A percentile compares a stretch with the other conserved stretches of the same genome.
These are phyloP conservation scores for Moniliophthora roreri DNA, from an alignment of 1,284 basidiomycete genomes.

Conservation along the genomic window DNA sequence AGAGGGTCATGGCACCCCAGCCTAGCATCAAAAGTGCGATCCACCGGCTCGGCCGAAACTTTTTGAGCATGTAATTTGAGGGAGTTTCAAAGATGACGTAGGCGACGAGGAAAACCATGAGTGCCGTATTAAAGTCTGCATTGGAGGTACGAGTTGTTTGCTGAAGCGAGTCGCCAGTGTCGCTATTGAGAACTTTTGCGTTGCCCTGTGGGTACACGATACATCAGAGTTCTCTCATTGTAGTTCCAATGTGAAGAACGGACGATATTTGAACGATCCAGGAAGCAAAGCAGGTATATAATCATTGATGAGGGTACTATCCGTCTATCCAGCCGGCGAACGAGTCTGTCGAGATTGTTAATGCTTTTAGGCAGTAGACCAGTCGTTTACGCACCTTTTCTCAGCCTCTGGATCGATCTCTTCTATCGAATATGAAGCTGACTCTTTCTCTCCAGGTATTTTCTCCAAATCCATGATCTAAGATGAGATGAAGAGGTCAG, in stretches of 20 bases:
- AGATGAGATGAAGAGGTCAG: too few relatives aligned
- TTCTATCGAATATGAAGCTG: too few relatives aligned
- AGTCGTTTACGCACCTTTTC: neutral
- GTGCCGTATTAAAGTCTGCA: slow-evolving; percentile 34
- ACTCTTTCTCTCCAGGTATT: too few relatives aligned
- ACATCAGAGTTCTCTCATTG: neutral
- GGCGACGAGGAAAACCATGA: slow-evolving; percentile 38
- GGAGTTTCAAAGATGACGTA: slow-evolving; percentile 39
- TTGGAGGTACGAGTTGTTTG: slow-evolving; percentile 29
- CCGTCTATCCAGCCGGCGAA: slow-evolving; percentile 22
- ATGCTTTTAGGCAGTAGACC: too few relatives aligned
- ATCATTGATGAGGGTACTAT: slow-evolving; percentile 29
- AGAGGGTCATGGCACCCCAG: slow-evolving; percentile 41
- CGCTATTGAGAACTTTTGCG: slow-evolving; percentile 34
- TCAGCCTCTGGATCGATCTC: slow-evolving; percentile 7
- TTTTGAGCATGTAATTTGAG: slow-evolving; percentile 43
- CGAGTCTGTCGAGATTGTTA: too few relatives aligned
- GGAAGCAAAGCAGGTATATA: slow-evolving; percentile 36
- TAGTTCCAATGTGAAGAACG: slow-evolving; percentile 8
- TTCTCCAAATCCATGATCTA: too few relatives aligned
- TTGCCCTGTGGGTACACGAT: slow-evolving; percentile 27
- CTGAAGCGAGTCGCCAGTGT: slow-evolving; percentile 30
- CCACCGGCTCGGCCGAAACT: slow-evolving; percentile 37
- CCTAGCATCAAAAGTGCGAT: slow-evolving; percentile 38
- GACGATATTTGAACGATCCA: slow-evolving; percentile 39